These are phyloP conservation scores for Fraxinus angustifolia DNA, from an alignment of 305 asterid genomes.

Conservation along the genomic window DNA sequence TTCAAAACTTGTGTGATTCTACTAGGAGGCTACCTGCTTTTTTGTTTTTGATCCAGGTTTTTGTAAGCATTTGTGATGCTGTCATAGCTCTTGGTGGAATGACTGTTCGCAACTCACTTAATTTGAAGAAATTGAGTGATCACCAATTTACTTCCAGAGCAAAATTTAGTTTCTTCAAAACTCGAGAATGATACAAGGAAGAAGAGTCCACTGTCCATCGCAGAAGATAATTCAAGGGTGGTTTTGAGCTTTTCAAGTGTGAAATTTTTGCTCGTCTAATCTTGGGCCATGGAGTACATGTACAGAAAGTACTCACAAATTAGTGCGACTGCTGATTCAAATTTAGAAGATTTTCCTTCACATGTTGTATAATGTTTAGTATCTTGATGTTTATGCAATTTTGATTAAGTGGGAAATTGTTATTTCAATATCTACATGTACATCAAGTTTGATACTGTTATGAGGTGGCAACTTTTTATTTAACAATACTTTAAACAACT, in stretches of 20 bases:
- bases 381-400: not conserved
- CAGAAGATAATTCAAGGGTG: constrained; percentile 25
- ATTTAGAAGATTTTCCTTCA: not conserved
- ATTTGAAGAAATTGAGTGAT: constrained; percentile 39
- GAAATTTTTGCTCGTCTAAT: not conserved
- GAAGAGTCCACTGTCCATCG: constrained; percentile 11
- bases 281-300: not conserved
- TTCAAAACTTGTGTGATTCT: constrained; percentile 80
- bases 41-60: constrained; percentile 73
- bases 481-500: too few relatives aligned
- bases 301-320: not conserved
- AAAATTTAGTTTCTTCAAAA: constrained; percentile 37
- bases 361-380: not conserved
- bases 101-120: constrained; percentile 66
- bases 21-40: constrained; percentile 60
- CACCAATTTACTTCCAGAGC: constrained; percentile 47
- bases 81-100: constrained; percentile 67
- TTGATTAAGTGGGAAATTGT: not conserved
- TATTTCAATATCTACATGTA: too few relatives aligned
- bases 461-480: too few relatives aligned
- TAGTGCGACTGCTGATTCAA: not conserved
- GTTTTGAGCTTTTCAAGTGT: constrained; percentile 25
- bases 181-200: constrained; percentile 36
- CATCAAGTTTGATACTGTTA: too few relatives aligned
- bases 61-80: constrained; percentile 60